phyloP scores from a whole-genome alignment of 768 basidiomycete species.

The Sporobolomyces pararoseus region DNA sequence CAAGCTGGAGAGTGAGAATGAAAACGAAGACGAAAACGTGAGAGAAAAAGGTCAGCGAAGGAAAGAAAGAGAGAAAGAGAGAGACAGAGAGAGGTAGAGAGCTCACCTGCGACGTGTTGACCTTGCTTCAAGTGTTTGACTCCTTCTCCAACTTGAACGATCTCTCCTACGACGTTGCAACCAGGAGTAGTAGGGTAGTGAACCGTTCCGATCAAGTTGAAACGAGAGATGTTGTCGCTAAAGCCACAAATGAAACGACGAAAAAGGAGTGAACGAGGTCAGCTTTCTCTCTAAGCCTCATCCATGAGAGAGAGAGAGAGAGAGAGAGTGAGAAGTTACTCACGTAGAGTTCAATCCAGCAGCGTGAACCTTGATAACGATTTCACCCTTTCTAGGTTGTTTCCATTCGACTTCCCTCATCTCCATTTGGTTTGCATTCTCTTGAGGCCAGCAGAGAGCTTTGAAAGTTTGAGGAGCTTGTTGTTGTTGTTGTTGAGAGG shows the following conservation, averaged over 20 bases:
- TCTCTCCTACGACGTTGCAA: neutral
- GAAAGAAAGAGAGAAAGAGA: neutral
- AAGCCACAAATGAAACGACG: too few relatives aligned
- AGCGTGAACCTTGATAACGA: slow-evolving; percentile 13
- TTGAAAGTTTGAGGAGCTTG: neutral
- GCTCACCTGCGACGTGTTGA: slow-evolving; percentile 18
- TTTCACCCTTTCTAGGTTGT: neutral
- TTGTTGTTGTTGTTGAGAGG: neutral
- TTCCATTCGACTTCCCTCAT: slow-evolving; percentile 10
- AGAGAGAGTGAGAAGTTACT: neutral
- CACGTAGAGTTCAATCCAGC: slow-evolving; percentile 14
- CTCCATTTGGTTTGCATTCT: neutral
- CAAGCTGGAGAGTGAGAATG: neutral
- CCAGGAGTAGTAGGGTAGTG: slow-evolving; percentile 19
- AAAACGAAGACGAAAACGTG: too few relatives aligned
- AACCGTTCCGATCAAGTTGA: slow-evolving; percentile 12
- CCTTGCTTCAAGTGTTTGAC: slow-evolving; percentile 17
- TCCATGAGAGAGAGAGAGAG: neutral
- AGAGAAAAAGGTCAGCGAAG: too few relatives aligned
- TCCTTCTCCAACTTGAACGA: slow-evolving; percentile 9
- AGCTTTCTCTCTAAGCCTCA: too few relatives aligned
- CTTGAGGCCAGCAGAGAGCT: neutral
- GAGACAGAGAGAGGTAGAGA: neutral
- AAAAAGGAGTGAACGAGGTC: neutral
- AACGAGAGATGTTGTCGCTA: slow-evolving; percentile 13